Percentiles rank a stretch among this genome's conserved stretches.
Evolutionary conservation across 2,329 filamentous ascomycete species (phyloP).

Genomic region (Xylariaceae sp.): DNA sequence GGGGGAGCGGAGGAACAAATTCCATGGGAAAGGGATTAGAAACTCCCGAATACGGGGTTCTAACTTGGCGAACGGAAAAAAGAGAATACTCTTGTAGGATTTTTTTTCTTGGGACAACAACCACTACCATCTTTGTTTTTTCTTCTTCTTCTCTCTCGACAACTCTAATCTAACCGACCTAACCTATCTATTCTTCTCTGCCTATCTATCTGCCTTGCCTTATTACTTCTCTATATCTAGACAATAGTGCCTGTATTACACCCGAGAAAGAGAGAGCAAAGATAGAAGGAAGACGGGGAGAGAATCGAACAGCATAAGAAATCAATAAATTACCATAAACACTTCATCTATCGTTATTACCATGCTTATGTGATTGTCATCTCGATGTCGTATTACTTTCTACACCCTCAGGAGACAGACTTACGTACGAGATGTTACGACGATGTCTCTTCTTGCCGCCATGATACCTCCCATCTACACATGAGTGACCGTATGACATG

Average conservation of each 20-base stretch:
- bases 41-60: too few relatives aligned
- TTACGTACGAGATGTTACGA: too few relatives aligned
- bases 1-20: background rate
- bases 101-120: background rate
- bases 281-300: background rate
- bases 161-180: too few relatives aligned
- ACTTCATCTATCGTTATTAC: too few relatives aligned
- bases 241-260: background rate
- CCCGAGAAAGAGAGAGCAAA: background rate
- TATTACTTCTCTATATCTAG: background rate
- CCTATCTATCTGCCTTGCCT: background rate
- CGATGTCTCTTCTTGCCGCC: too few relatives aligned
- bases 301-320: background rate
- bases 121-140: background rate
- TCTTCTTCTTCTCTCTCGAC: constrained; percentile 4
- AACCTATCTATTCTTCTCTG: too few relatives aligned
- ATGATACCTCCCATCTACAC: too few relatives aligned
- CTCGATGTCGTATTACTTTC: too few relatives aligned
- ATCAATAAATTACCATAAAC: too few relatives aligned
- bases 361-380: too few relatives aligned
- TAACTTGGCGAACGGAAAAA: background rate
- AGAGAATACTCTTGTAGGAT: background rate
- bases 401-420: too few relatives aligned
- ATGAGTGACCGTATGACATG: too few relatives aligned
- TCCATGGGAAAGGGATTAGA: constrained; percentile 7